Evolutionary conservation across 164 flowering plant species (phyloP), one percentile per base, ranked within the genome.

Genomic region (Kalanchoe fedtschenkoi): DNA sequence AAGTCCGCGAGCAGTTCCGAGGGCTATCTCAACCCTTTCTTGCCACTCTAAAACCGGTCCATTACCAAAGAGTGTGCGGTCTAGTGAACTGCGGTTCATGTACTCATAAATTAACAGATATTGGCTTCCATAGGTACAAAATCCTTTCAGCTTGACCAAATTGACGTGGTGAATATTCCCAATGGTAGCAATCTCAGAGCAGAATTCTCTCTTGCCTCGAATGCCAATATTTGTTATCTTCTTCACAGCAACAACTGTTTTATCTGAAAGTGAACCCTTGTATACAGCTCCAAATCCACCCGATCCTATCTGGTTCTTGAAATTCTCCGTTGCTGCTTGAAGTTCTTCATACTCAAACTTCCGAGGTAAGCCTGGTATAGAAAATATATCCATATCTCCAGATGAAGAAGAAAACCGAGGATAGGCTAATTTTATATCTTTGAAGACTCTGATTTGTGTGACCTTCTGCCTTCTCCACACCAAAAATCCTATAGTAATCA

Each of bases 211-310:
- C 68, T 77, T 84, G 67, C 96, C 96, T 56, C 80, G 87, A 26
- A 74, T 30, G 11, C 96, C 88, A 11, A 80, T 56, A 65, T 82
- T 79, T 38, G 62, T 80, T 44, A 89, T 75, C 76, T 76, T 84
- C 76, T 92, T 92, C 34, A 92, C 96, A 0, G 98, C 98, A 15
- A 92, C 90, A 15, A 72, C 57, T 4, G 88, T 69, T 53, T 78
- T 73, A 61, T 92, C 98, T 11, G 75, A 70, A 10, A 92, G 79
- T 0, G 59, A 65, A 5, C 96, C 98, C 60, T 77, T 87, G 63
- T 81, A 92, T 1, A 92, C 96, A 22, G 85, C 26, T 21, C 96
- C 96, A 68, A 86, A 92, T 10, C 93, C 96, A 9, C 98, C 98
- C 6, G 82, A 62, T 0, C 98, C 98, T 17, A 92, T 86, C 63